Conservation (phyloP, 345 rosid species). For the Euphorbia pulcherrima region DNA sequence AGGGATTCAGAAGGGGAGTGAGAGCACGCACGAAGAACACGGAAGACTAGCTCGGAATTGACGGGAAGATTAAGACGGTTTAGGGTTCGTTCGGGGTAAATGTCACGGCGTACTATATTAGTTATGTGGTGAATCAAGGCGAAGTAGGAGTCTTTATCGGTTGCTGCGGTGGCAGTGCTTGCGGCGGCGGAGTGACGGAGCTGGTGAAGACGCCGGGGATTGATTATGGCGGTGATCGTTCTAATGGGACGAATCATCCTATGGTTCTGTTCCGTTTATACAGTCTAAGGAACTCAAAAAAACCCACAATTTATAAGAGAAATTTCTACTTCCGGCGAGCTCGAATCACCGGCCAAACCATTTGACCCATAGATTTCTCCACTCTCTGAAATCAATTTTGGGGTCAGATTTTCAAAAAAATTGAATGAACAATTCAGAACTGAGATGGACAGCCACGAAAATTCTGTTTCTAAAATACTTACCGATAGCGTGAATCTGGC, state of each 20-base stretch:
- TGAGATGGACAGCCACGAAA: no score
- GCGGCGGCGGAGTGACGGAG: neutral
- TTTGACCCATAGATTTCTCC: no score
- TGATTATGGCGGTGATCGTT: neutral
- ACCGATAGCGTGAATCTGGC: no score
- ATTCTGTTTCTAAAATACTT: no score
- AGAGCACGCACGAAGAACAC: slow-evolving; percentile 77
- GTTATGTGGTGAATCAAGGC: slow-evolving; percentile 75
- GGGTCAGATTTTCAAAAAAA: no score
- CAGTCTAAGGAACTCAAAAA: no score
- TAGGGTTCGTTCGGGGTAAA: slow-evolving; percentile 76
- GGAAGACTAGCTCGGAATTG: slow-evolving; percentile 70
- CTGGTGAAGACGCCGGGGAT: slow-evolving; percentile 4
- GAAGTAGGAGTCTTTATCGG: slow-evolving; percentile 61
- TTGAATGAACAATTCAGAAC: no score
- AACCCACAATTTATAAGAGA: no score
- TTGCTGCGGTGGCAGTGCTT: neutral
- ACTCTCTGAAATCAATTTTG: no score
- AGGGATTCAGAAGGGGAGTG: slow-evolving; percentile 60
- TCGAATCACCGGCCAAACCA: no score
- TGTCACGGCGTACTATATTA: slow-evolving; percentile 69
- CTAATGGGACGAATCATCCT: neutral
- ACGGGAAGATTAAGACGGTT: slow-evolving; percentile 40
- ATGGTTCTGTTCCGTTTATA: no score
- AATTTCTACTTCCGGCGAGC: no score